Evolutionary conservation across 768 basidiomycete species (phyloP).

Genomic region (Podaxis pistillaris): DNA sequence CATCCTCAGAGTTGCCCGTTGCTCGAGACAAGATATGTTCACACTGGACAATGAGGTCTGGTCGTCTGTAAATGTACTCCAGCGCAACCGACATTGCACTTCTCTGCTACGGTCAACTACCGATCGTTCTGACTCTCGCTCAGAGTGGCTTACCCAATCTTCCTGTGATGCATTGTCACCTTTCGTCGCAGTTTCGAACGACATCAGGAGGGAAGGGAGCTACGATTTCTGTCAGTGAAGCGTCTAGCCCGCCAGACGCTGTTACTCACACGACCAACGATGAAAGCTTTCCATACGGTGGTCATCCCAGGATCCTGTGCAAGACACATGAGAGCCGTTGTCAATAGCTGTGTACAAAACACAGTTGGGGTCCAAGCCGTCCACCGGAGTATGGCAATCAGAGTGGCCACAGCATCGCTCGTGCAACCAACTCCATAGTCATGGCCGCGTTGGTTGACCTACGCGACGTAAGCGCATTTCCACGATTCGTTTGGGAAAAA

Average conservation of each 20-base stretch:
- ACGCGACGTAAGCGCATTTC: conserved; percentile 2
- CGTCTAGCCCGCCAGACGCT: neutral
- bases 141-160: conserved; percentile 52
- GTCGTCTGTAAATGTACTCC: conserved; percentile 30
- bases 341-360: conserved; percentile 68
- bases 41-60: conserved; percentile 55
- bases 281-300: conserved; percentile 67
- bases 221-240: conserved; percentile 24
- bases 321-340: conserved; percentile 62
- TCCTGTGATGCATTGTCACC: conserved; percentile 47
- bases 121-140: neutral
- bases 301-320: conserved; percentile 41
- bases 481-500: neutral
- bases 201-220: conserved; percentile 59
- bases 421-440: conserved; percentile 65
- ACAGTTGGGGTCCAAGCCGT: conserved; percentile 60
- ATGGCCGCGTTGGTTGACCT: conserved; percentile 60
- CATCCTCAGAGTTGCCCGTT: conserved; percentile 29
- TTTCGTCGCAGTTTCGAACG: conserved; percentile 55
- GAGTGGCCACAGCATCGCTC: conserved; percentile 46
- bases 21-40: conserved; percentile 43
- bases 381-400: conserved; percentile 59
- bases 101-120: conserved; percentile 23
- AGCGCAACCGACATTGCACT: conserved; percentile 22
- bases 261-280: conserved; percentile 63